These are phyloP conservation scores for Ganoderma meredithae DNA, from an alignment of 1,284 basidiomycete species.

Conservation along the genomic window DNA sequence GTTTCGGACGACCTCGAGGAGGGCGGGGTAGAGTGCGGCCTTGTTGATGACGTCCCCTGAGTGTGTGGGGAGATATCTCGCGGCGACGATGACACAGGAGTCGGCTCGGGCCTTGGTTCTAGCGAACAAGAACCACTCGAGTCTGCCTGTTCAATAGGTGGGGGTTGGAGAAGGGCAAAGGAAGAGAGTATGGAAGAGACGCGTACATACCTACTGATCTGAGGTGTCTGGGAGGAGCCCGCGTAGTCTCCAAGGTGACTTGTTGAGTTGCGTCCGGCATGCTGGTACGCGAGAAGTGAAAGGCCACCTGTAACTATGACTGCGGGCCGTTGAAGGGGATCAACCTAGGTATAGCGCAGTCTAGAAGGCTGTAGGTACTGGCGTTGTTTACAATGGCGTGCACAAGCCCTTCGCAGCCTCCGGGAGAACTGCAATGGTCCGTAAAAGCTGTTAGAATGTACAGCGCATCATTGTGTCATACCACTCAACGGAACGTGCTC, in stretches of 20 bases:
- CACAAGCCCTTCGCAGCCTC: background rate
- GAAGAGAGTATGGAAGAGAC: background rate
- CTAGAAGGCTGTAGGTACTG: background rate
- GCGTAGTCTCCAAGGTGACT: background rate
- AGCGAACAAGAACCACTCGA: slow-evolving; percentile 2
- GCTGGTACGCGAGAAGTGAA: background rate
- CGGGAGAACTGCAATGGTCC: background rate
- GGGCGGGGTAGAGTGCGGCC: slow-evolving; percentile 42
- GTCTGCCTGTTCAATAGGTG: background rate
- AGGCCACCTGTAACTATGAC: no score
- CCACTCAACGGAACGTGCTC: background rate
- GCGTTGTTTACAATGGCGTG: no score
- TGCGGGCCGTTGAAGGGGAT: background rate
- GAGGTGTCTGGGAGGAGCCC: slow-evolving; percentile 1
- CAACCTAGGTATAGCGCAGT: background rate
- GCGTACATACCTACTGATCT: background rate
- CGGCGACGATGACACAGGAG: slow-evolving; percentile 8
- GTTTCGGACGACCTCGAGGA: slow-evolving; percentile 39
- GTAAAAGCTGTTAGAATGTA: background rate
- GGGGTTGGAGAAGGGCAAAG: background rate
- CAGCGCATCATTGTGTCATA: slow-evolving; percentile 1
- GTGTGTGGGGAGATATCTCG: background rate
- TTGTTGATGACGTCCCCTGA: slow-evolving; percentile 17
- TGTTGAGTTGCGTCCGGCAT: background rate
- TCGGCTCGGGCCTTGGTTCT: slow-evolving; percentile 4